These are phyloP conservation scores for Aspergillus aculeatus DNA, from an alignment of 2,329 filamentous ascomycete genomes.

Conservation along the genomic window DNA sequence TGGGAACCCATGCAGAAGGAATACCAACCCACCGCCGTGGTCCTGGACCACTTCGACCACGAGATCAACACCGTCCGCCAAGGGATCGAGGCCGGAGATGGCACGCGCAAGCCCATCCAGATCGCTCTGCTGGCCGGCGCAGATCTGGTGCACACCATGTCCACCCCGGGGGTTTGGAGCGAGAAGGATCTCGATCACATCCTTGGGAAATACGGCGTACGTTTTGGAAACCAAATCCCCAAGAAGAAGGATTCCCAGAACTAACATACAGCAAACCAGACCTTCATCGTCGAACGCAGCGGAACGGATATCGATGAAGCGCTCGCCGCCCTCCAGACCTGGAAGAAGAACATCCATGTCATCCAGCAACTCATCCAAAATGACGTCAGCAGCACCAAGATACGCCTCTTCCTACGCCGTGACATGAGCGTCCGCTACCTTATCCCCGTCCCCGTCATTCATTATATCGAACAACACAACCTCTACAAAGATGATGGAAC, in stretches of 20 bases:
- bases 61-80: conserved; percentile 80
- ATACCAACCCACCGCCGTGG: conserved; percentile 85
- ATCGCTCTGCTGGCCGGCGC: conserved; percentile 81
- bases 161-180: conserved; percentile 72
- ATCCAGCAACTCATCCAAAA: conserved; percentile 87
- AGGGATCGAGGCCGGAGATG: conserved; percentile 68
- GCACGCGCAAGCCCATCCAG: conserved; percentile 63
- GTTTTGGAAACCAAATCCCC: conserved; percentile 12
- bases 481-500: conserved; percentile 59
- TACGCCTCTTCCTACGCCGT: conserved; percentile 74
- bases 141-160: conserved; percentile 73
- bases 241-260: neutral
- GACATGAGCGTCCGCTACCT: conserved; percentile 79
- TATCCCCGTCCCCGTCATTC: conserved; percentile 71
- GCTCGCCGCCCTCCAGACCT: conserved; percentile 74
- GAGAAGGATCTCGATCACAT: conserved; percentile 84
- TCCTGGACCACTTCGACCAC: conserved; percentile 86
- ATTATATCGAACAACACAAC: conserved; percentile 68
- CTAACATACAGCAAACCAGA: conserved; percentile 32
- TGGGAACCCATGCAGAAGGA: conserved; percentile 84
- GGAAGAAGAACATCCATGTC: conserved; percentile 82
- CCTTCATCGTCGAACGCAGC: conserved; percentile 82
- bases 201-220: conserved; percentile 69
- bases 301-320: conserved; percentile 89
- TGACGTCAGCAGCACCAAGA: conserved; percentile 78